Conservation (phyloP, 2,329 filamentous ascomycete species). For the Neonectria punicea region DNA sequence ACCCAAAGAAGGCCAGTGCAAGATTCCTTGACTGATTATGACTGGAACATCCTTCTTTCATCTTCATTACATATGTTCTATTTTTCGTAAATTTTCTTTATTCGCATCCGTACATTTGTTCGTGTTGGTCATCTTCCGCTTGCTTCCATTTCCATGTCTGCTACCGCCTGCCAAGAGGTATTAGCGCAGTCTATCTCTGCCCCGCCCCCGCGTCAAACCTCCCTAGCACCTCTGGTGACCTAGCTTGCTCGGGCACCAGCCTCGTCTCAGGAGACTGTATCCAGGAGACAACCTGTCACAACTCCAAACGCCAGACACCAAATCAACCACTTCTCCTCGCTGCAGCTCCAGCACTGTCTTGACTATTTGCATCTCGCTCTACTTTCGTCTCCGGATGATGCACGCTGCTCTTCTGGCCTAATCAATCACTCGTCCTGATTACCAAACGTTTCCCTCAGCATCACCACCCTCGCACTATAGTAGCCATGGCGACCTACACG, state of each 20-base stretch:
- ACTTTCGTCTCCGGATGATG: not conserved
- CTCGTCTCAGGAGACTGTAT: constrained; percentile 35
- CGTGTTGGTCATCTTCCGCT: too few relatives aligned
- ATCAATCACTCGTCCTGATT: constrained; percentile 7
- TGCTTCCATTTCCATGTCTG: not conserved
- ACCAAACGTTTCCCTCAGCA: not conserved
- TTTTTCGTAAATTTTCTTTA: not conserved
- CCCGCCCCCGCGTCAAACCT: constrained; percentile 41
- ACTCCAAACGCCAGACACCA: constrained; percentile 1
- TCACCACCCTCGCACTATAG: not conserved
- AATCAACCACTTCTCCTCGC: constrained; percentile 12
- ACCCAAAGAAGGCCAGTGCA: too few relatives aligned
- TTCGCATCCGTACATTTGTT: not conserved
- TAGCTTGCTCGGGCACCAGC: constrained; percentile 30
- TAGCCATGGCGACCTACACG: constrained; percentile 57
- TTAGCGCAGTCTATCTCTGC: constrained; percentile 22
- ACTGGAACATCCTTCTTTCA: too few relatives aligned
- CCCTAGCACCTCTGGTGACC: constrained; percentile 13
- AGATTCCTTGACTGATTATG: too few relatives aligned
- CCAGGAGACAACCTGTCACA: constrained; percentile 20
- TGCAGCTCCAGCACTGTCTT: not conserved
- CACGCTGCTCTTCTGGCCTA: constrained; percentile 4
- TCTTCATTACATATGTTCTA: not conserved
- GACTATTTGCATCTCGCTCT: not conserved
- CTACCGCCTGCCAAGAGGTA: not conserved